Evolutionary conservation across 495 filamentous ascomycete species (phyloP).

Genomic region (Oidiodendron maius): DNA sequence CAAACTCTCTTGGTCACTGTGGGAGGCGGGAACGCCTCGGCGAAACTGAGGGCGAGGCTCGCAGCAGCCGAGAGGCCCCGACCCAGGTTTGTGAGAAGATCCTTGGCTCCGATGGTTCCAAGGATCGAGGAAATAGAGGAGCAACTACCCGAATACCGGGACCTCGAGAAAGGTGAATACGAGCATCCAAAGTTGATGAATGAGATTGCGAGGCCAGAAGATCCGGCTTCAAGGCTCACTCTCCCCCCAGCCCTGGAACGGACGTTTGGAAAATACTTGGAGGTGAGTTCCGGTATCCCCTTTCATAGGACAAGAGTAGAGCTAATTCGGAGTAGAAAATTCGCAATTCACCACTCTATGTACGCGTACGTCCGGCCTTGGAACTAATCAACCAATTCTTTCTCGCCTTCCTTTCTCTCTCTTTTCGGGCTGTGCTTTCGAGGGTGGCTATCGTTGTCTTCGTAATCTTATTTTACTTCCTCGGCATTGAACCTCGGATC

Average conservation of each 20-base stretch:
- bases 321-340: slow-evolving; percentile 7
- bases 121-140: slow-evolving; percentile 5
- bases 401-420: slow-evolving; percentile 11
- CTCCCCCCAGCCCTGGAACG: slow-evolving; percentile 1
- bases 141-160: neutral
- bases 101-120: neutral
- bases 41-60: neutral
- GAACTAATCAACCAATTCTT: slow-evolving; percentile 5
- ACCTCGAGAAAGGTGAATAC: slow-evolving; percentile 10
- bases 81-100: slow-evolving; percentile 6
- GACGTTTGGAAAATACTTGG: slow-evolving; percentile 4
- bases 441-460: slow-evolving; percentile 15
- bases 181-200: slow-evolving; percentile 9
- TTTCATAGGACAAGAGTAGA: too few relatives aligned
- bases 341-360: slow-evolving; percentile 3
- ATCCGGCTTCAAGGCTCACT: slow-evolving; percentile 1
- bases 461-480: slow-evolving; percentile 15
- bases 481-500: slow-evolving; percentile 3
- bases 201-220: neutral
- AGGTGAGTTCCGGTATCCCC: slow-evolving; percentile 3
- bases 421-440: slow-evolving; percentile 14
- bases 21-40: slow-evolving; percentile 40
- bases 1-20: slow-evolving; percentile 54
- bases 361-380: slow-evolving; percentile 9
- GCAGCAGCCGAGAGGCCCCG: neutral